These are phyloP conservation scores for Saccharata proteae DNA, from an alignment of 2,329 filamentous ascomycete genomes.

Conservation along the genomic window DNA sequence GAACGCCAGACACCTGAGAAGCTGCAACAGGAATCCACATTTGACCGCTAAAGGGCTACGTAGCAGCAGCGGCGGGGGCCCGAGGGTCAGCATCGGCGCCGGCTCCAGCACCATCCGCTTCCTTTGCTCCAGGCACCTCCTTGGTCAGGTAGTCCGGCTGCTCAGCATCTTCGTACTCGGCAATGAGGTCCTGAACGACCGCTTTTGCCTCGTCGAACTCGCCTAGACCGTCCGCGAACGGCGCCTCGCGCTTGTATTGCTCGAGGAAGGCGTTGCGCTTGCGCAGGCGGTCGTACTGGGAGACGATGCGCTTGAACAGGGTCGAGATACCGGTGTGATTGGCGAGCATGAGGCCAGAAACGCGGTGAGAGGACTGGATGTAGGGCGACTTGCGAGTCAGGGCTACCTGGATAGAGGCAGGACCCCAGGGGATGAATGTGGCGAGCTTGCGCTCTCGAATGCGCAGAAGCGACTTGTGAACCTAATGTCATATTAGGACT, in stretches of 20 bases:
- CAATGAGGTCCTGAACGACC: conserved; percentile 81
- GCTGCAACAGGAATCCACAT: no score
- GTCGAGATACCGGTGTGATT: conserved; percentile 97
- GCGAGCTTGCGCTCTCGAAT: conserved; percentile 90
- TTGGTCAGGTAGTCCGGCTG: conserved; percentile 79
- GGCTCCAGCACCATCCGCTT: not conserved
- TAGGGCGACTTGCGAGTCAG: conserved; percentile 95
- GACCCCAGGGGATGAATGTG: conserved; percentile 97
- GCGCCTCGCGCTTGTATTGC: conserved; percentile 87
- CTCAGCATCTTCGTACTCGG: conserved; percentile 93
- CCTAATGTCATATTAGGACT: no score
- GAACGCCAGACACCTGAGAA: no score
- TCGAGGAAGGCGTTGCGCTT: conserved; percentile 97
- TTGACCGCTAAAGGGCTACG: no score
- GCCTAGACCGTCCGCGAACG: conserved; percentile 79
- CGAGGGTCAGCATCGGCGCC: no score
- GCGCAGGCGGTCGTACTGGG: conserved; percentile 84
- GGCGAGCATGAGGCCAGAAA: conserved; percentile 92
- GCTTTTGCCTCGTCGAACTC: conserved; percentile 93
- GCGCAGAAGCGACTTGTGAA: conserved; percentile 93
- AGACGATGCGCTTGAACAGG: conserved; percentile 86
- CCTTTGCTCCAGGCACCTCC: conserved; percentile 37
- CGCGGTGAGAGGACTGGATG: conserved; percentile 82
- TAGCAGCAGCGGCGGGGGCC: no score
- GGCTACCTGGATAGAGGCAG: conserved; percentile 93